These are phyloP conservation scores for Lepidium campestre DNA, from an alignment of 441 rosid species.

Conservation along the genomic window DNA sequence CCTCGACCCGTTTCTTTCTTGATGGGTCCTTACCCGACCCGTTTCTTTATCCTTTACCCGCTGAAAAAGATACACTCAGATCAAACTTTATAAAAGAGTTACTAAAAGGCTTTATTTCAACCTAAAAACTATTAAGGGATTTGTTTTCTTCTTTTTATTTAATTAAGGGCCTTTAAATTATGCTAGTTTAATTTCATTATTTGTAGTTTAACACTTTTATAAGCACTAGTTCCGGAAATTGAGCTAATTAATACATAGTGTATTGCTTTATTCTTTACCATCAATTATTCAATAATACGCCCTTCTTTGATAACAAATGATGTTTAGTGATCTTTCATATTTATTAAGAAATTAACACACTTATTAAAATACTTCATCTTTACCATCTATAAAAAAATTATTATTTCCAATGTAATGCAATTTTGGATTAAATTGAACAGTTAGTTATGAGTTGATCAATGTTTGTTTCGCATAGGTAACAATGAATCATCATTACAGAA, in stretches of 20 bases:
- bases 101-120: conserved; percentile 10
- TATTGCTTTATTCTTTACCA: conserved; percentile 11
- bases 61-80: neutral
- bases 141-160: neutral
- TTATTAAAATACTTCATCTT: neutral
- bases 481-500: neutral
- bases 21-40: conserved; percentile 24
- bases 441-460: neutral
- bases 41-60: conserved; percentile 11
- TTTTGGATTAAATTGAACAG: neutral
- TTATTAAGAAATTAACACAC: neutral
- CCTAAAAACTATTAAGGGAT: neutral
- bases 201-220: conserved; percentile 5
- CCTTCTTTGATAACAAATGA: neutral
- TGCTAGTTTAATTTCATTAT: neutral
- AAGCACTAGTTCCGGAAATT: conserved; percentile 27
- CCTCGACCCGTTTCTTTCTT: conserved; percentile 20
- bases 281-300: neutral
- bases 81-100: neutral
- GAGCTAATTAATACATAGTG: conserved; percentile 16
- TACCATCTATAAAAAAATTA: neutral
- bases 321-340: neutral
- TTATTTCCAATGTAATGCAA: neutral
- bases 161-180: conserved; percentile 8
- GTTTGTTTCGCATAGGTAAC: neutral